Evolutionary conservation across 305 asterid species (phyloP).

Genomic region (Withania somnifera): DNA sequence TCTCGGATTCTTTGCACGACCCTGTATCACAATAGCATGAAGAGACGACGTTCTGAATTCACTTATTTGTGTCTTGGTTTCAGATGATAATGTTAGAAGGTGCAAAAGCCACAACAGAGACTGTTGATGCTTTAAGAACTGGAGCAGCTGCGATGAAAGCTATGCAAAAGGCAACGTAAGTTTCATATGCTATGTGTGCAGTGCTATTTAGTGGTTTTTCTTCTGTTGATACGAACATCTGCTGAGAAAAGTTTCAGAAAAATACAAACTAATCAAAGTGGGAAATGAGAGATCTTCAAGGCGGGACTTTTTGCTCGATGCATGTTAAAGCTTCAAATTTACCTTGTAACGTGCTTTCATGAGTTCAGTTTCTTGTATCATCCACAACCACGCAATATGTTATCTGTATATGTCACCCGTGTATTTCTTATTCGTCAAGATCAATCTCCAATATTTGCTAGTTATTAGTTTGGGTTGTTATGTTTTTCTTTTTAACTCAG

Average conservation of each 20-base stretch:
- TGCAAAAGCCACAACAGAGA: conserved; percentile 83
- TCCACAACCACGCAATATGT: not conserved
- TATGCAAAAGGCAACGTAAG: conserved; percentile 84
- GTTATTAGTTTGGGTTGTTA: not conserved
- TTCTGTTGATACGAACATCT: not conserved
- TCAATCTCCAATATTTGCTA: not conserved
- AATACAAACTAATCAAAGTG: not conserved
- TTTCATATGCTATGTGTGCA: not conserved
- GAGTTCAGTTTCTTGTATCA: not conserved
- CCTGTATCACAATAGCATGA: not conserved
- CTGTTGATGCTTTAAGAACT: conserved; percentile 79
- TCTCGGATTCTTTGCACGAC: not conserved
- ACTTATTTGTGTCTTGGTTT: conserved; percentile 7
- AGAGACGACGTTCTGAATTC: not conserved
- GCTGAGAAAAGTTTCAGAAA: not conserved
- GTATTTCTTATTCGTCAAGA: not conserved
- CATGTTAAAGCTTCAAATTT: not conserved
- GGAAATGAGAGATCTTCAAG: not conserved
- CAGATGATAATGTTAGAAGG: conserved; percentile 88
- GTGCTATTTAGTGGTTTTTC: not conserved
- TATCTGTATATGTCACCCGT: not conserved
- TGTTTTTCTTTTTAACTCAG: not conserved
- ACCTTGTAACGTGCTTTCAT: not conserved
- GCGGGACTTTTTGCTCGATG: not conserved
- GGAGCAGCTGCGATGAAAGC: conserved; percentile 88